Conservation (phyloP, 192 early-diverging fungal genomes). For the Jimgerdemannia flammicorona region DNA sequence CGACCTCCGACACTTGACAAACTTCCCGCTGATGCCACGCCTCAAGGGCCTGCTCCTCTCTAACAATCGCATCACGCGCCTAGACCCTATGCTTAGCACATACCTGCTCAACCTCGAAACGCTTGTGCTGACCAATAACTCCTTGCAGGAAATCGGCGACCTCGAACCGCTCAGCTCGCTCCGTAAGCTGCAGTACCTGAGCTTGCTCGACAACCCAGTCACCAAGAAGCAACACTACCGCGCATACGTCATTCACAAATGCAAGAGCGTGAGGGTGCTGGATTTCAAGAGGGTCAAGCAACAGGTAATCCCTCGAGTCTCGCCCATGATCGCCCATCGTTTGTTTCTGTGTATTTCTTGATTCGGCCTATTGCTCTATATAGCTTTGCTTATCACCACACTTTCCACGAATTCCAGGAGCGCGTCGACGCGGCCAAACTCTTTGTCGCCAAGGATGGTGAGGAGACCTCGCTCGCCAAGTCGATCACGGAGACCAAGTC, state of each 20-base stretch:
- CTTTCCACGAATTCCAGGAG: slow-evolving; percentile 51
- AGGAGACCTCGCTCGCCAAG: slow-evolving; percentile 57
- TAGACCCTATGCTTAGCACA: slow-evolving; percentile 63
- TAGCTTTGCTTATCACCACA: not conserved
- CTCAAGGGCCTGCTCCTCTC: slow-evolving; percentile 72
- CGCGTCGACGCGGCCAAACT: slow-evolving; percentile 72
- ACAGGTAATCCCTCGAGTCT: slow-evolving; percentile 34
- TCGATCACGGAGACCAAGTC: slow-evolving; percentile 61
- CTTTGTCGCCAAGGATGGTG: slow-evolving; percentile 68
- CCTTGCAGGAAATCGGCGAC: slow-evolving; percentile 79
- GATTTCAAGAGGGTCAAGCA: slow-evolving; percentile 82
- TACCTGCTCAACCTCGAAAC: slow-evolving; percentile 74
- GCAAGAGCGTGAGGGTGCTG: slow-evolving; percentile 74
- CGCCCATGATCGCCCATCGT: not conserved
- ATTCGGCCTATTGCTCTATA: not conserved
- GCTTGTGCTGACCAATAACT: slow-evolving; percentile 87
- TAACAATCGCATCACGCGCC: slow-evolving; percentile 86
- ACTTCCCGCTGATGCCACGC: slow-evolving; percentile 81
- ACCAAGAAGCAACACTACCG: slow-evolving; percentile 79
- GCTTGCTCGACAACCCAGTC: slow-evolving; percentile 90
- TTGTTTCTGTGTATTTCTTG: too few relatives aligned
- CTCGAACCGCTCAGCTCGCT: slow-evolving; percentile 65
- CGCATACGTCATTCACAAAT: slow-evolving; percentile 76
- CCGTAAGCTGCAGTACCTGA: slow-evolving; percentile 51
- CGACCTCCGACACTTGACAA: slow-evolving; percentile 77